Evolutionary conservation across 192 early-diverging fungal genomes (phyloP).

Genomic region (Pilobolus umbonatus): DNA sequence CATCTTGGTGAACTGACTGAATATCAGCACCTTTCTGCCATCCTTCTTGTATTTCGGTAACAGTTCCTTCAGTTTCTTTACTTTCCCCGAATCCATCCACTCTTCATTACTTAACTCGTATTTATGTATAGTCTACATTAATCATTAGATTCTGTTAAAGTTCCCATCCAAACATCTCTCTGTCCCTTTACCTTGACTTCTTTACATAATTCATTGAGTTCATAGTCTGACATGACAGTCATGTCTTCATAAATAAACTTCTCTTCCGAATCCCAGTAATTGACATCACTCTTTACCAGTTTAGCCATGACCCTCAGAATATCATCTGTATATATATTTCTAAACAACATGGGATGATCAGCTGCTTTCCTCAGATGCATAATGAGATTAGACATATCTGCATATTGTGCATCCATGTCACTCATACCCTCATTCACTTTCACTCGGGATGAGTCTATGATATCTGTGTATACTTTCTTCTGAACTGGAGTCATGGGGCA

Average conservation of each 20-base stretch:
- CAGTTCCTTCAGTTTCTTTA: conserved; percentile 52
- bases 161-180: not conserved
- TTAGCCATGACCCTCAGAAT: conserved; percentile 64
- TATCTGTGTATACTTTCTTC: conserved; percentile 46
- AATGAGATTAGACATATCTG: conserved; percentile 49
- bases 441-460: conserved; percentile 33
- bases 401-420: conserved; percentile 13
- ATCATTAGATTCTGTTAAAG: not conserved
- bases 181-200: conserved; percentile 44
- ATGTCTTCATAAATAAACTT: conserved; percentile 82
- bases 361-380: conserved; percentile 86
- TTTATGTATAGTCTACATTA: conserved; percentile 30
- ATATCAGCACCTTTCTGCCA: conserved; percentile 71
- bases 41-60: conserved; percentile 47
- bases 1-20: conserved; percentile 81
- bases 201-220: conserved; percentile 65
- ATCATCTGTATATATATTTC: conserved; percentile 54
- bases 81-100: conserved; percentile 77
- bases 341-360: conserved; percentile 77
- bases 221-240: conserved; percentile 83
- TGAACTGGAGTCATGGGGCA: conserved; percentile 49
- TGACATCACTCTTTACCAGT: conserved; percentile 55
- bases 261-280: conserved; percentile 71
- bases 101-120: conserved; percentile 45
- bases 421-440: conserved; percentile 7